A percentile compares a stretch with the other conserved stretches of the same genome.
Evolutionary conservation across 129 eudicot genomes (phyloP).

Genomic region (Ambrosia trifida): DNA sequence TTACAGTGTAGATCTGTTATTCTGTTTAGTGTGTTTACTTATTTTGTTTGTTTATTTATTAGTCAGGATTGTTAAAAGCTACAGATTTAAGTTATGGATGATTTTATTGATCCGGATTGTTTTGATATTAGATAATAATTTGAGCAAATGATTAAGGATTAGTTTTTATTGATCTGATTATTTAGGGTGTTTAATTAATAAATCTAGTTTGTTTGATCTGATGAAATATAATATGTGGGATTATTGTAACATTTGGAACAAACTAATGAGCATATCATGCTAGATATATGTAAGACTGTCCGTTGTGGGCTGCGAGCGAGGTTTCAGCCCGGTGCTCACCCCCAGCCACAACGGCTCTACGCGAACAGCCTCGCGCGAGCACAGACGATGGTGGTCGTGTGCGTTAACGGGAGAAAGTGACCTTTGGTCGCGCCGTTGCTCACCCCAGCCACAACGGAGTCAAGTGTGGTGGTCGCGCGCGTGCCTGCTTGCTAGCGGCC

Average conservation of each 20-base stretch:
- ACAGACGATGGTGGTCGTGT: too few species aligned
- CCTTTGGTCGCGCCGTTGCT: too few species aligned
- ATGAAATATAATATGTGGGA: not conserved
- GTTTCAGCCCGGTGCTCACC: too few species aligned
- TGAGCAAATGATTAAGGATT: not conserved
- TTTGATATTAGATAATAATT: conserved; percentile 4
- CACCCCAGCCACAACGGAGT: too few species aligned
- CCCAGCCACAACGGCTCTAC: too few species aligned
- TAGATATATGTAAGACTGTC: not conserved
- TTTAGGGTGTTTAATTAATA: not conserved
- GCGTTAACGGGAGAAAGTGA: too few species aligned
- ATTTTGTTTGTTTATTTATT: not conserved
- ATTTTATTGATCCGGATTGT: conserved; percentile 12
- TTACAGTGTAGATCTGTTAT: conserved; percentile 23
- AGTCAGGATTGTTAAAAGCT: conserved; percentile 3
- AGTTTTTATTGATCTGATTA: conserved; percentile 3
- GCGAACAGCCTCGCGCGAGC: too few species aligned
- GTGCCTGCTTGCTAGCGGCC: too few species aligned
- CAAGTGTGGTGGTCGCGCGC: too few species aligned
- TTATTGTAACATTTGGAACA: not conserved
- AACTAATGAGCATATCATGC: not conserved
- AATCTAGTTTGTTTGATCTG: conserved; percentile 13
- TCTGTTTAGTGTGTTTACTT: conserved; percentile 6
- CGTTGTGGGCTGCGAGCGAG: too few species aligned
- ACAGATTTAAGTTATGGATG: conserved; percentile 9